Percentiles rank a stretch among this genome's conserved stretches.
These are phyloP conservation scores for Tieghemiomyces parasiticus DNA, from an alignment of 192 early-diverging fungal genomes.

Conservation along the genomic window DNA sequence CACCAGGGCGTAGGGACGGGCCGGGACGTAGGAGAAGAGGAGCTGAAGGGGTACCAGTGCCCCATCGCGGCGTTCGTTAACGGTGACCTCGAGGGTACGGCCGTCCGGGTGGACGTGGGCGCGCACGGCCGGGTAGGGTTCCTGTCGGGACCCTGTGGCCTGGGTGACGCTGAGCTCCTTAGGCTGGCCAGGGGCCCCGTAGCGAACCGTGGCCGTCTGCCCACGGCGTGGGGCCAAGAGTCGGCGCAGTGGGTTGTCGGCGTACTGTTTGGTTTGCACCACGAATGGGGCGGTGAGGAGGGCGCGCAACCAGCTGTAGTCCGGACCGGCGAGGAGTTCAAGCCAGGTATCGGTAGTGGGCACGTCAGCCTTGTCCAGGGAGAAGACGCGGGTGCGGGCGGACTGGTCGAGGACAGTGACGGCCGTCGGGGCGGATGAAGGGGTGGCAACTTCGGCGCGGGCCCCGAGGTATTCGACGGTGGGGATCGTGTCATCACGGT, in stretches of 20 bases:
- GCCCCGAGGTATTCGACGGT: constrained; percentile 60
- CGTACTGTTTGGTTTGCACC: constrained; percentile 57
- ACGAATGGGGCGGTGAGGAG: constrained; percentile 60
- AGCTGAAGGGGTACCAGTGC: constrained; percentile 61
- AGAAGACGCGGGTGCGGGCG: constrained; percentile 33
- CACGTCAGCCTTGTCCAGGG: constrained; percentile 22
- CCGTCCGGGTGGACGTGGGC: constrained; percentile 28
- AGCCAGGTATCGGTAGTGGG: constrained; percentile 32
- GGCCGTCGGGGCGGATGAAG: constrained; percentile 12
- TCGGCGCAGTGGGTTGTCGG: constrained; percentile 44
- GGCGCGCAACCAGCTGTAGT: constrained; percentile 71
- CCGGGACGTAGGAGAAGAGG: constrained; percentile 65
- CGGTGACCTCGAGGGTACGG: constrained; percentile 35
- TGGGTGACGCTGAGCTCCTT: constrained; percentile 31
- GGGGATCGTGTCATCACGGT: constrained; percentile 44
- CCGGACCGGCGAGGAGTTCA: constrained; percentile 52
- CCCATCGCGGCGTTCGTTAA: constrained; percentile 43
- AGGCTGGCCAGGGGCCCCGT: constrained; percentile 11
- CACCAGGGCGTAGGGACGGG: constrained; percentile 25
- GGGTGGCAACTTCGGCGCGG: constrained; percentile 1
- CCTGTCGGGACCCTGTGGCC: constrained; percentile 32
- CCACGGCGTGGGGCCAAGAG: constrained; percentile 45
- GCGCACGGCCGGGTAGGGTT: constrained; percentile 30
- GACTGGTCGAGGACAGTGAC: constrained; percentile 29
- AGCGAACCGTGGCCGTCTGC: constrained; percentile 32